Evolutionary conservation across 495 filamentous ascomycete genomes (phyloP).

Genomic region (Tuber melanosporum): DNA sequence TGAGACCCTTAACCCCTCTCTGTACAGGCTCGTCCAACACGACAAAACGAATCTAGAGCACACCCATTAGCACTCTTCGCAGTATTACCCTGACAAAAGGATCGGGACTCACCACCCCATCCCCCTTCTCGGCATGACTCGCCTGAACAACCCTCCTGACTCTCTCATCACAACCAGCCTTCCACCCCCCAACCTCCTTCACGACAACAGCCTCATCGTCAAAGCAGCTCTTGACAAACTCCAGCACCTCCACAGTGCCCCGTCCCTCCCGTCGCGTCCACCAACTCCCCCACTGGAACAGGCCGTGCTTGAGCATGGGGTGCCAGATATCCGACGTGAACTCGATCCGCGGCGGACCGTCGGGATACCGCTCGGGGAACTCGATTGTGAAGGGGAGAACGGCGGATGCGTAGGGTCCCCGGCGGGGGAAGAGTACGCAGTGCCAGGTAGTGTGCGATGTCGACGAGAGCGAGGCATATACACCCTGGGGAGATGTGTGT

Average conservation of each 20-base stretch:
- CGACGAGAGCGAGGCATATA: constrained; percentile 78
- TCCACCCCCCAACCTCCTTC: constrained; percentile 8
- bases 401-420: constrained; percentile 81
- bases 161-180: constrained; percentile 24
- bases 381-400: constrained; percentile 83
- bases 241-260: constrained; percentile 56
- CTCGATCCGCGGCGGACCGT: constrained; percentile 70
- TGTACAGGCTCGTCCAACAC: constrained; percentile 12
- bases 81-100: neutral
- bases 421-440: constrained; percentile 79
- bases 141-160: constrained; percentile 19
- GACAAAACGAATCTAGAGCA: constrained; percentile 20
- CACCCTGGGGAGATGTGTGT: constrained; percentile 69
- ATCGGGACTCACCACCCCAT: constrained; percentile 25
- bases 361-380: constrained; percentile 76
- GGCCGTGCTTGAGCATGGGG: constrained; percentile 81
- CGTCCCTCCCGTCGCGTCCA: constrained; percentile 40
- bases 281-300: constrained; percentile 62
- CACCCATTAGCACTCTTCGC: constrained; percentile 6
- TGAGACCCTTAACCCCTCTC: constrained; percentile 13
- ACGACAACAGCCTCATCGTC: constrained; percentile 64
- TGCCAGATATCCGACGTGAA: constrained; percentile 92
- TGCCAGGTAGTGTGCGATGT: constrained; percentile 75
- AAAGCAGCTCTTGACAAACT: constrained; percentile 77
- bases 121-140: constrained; percentile 16